Conservation (phyloP, 2,329 filamentous ascomycete species). For the Cladosporium sp. region DNA sequence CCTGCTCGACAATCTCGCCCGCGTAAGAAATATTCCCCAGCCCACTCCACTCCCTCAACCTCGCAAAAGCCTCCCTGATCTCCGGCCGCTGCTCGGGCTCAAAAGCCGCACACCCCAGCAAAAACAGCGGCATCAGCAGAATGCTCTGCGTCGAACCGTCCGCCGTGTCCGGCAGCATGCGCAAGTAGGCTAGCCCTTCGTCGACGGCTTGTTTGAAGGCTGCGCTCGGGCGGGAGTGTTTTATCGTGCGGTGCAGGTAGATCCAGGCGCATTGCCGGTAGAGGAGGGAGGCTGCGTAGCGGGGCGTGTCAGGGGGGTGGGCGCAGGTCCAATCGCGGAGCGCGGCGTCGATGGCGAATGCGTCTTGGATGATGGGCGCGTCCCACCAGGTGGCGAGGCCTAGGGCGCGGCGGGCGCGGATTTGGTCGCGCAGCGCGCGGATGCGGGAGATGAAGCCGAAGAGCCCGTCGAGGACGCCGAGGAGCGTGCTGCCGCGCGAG, state of each 20-base stretch:
- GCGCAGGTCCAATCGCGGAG: constrained; percentile 70
- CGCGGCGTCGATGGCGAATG: constrained; percentile 68
- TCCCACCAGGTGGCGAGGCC: constrained; percentile 65
- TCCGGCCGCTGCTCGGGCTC: constrained; percentile 50
- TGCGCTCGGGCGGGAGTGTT: constrained; percentile 48
- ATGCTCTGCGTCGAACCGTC: constrained; percentile 50
- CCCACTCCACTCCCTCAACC: constrained; percentile 51
- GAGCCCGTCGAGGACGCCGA: constrained; percentile 78
- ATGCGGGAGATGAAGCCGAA: constrained; percentile 76
- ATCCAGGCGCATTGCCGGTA: constrained; percentile 61
- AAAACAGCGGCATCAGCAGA: constrained; percentile 56
- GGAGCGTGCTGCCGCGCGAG: constrained; percentile 56
- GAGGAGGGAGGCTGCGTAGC: constrained; percentile 53
- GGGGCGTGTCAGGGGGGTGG: constrained; percentile 47
- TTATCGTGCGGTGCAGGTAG: constrained; percentile 57
- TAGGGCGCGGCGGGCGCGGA: constrained; percentile 61
- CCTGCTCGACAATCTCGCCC: constrained; percentile 49
- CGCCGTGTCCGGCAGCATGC: constrained; percentile 41
- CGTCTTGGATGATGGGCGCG: constrained; percentile 66
- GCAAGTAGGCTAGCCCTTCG: constrained; percentile 53
- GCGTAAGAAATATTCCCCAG: constrained; percentile 56
- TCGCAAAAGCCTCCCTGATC: constrained; percentile 50
- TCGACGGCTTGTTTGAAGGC: constrained; percentile 56
- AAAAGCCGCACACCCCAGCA: constrained; percentile 59
- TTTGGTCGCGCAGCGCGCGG: constrained; percentile 67